Conservation (phyloP, 1,284 basidiomycete genomes). For the Microstroma glucosiphilum region DNA sequence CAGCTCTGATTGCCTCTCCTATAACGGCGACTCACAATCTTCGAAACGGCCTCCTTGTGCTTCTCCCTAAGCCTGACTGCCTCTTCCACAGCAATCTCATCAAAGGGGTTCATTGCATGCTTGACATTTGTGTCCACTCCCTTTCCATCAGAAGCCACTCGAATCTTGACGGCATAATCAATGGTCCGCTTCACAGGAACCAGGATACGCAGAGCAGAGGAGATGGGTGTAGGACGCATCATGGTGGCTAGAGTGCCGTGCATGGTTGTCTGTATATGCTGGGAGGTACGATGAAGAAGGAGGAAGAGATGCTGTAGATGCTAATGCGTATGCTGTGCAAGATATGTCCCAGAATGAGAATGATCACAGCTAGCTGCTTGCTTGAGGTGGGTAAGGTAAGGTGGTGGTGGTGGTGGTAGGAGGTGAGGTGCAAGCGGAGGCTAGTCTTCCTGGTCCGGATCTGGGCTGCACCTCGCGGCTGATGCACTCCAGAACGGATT, state of each 20-base stretch:
- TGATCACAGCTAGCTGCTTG: too few species aligned
- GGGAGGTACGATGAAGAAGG: not conserved
- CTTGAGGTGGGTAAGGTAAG: too few species aligned
- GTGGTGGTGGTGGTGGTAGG: too few species aligned
- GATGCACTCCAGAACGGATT: too few species aligned
- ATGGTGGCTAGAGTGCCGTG: constrained; percentile 9
- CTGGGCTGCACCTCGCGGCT: too few species aligned
- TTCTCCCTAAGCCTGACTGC: constrained; percentile 85
- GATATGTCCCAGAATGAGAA: too few species aligned
- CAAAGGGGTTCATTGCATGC: constrained; percentile 55
- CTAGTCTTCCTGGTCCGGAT: too few species aligned
- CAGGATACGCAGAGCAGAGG: constrained; percentile 42
- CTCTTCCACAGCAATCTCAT: constrained; percentile 77
- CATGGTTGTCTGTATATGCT: constrained; percentile 3
- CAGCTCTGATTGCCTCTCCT: not conserved
- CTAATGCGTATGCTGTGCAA: too few species aligned
- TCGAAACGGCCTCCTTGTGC: constrained; percentile 56
- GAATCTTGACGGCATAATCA: constrained; percentile 51
- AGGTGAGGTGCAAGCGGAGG: too few species aligned
- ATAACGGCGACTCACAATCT: constrained; percentile 32
- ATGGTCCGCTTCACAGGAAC: constrained; percentile 51
- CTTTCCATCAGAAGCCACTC: constrained; percentile 48
- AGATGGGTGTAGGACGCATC: constrained; percentile 46
- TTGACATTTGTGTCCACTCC: constrained; percentile 50
- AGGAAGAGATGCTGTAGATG: not conserved